Percentiles rank a stretch among this genome's conserved stretches.
These are phyloP conservation scores for Violaceomyces palustris DNA, from an alignment of 1,284 basidiomycete species.

Conservation along the genomic window DNA sequence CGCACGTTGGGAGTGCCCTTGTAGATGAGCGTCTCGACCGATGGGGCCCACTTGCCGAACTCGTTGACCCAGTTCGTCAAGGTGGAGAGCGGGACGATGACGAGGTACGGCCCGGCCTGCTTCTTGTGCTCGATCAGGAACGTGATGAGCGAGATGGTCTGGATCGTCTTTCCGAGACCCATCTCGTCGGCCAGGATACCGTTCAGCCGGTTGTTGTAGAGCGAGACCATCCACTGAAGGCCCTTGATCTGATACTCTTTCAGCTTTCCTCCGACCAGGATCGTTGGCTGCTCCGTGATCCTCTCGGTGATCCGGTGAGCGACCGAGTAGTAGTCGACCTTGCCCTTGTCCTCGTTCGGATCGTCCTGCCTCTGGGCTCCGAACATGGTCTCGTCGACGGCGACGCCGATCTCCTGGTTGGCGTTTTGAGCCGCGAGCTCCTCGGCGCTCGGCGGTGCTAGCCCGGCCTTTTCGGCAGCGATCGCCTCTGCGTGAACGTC, in stretches of 20 bases:
- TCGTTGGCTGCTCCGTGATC: constrained; percentile 72
- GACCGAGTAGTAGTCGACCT: constrained; percentile 94
- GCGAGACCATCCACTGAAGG: constrained; percentile 53
- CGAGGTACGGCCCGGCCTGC: constrained; percentile 51
- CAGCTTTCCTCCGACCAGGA: constrained; percentile 61
- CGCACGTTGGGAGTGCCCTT: constrained; percentile 50
- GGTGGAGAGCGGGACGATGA: constrained; percentile 52
- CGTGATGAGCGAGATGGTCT: constrained; percentile 53
- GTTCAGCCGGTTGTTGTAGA: constrained; percentile 53
- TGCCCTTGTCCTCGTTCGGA: constrained; percentile 61
- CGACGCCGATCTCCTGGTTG: constrained; percentile 45
- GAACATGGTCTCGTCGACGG: constrained; percentile 80
- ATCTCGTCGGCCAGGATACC: constrained; percentile 53
- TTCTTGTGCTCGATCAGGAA: constrained; percentile 53
- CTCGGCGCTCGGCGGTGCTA: constrained; percentile 9
- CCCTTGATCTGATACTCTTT: constrained; percentile 54
- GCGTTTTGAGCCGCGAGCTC: constrained; percentile 24
- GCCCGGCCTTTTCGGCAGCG: constrained; percentile 34
- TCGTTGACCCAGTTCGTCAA: constrained; percentile 53
- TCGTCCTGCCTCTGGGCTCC: constrained; percentile 70
- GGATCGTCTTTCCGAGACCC: constrained; percentile 53
- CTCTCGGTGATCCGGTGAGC: constrained; percentile 90
- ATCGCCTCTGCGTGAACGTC: constrained; percentile 53
- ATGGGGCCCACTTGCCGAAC: constrained; percentile 52
- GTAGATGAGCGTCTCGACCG: constrained; percentile 48